Base-by-base conservation (phyloP, 2,329 filamentous ascomycete species). In the Colletotrichum sp. region DNA sequence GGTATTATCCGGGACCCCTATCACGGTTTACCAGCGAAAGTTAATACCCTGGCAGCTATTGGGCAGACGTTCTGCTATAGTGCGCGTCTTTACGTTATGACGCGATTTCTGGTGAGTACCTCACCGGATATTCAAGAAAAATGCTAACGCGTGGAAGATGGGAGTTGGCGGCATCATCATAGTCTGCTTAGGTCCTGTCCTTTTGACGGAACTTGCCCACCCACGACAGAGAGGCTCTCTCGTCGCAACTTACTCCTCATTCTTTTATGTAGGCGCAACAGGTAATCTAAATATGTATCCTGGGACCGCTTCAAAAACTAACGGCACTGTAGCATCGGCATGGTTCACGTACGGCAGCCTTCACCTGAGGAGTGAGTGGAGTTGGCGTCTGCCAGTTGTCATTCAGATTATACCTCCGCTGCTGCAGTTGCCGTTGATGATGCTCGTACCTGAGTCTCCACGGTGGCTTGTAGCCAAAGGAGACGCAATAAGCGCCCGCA, bases 351-450 rank as follows among this genome's bases (percentile, higher is more conserved):
- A 66, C 5, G 69, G 61, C 4, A 71, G 30, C 34, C 60, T 66
- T 16, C 61, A 66, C 7, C 36, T 66, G 9, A 71, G 3, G 16
- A 59, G 4, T 10, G 36, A 71, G 26, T 86, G 84, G 82, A 82
- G 82, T 18, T 88, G 87, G 87, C 82, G 86, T 43, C 85, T 88
- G 43, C 87, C 87, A 5, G 87, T 85, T 3, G 80, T 86, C 55
- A 81, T 91, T 3, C 89, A 91, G 79, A 81, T 86, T 74, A 79
- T 80, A 26, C 85, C 86, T 2, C 86, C 86, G 1, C 77, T 87
- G 8, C 65, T 86, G 18, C 85, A 87, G 71, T 82, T 87, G 64
- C 63, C 61, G 24, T 81, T 84, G 28, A 80, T 86, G 72, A 59
- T 34, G 28, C 63, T 79, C 43, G 71, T 80, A 1, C 81, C 82